Evolutionary conservation across 495 filamentous ascomycete genomes (phyloP).

Genomic region (Penicillium egyptiacum): DNA sequence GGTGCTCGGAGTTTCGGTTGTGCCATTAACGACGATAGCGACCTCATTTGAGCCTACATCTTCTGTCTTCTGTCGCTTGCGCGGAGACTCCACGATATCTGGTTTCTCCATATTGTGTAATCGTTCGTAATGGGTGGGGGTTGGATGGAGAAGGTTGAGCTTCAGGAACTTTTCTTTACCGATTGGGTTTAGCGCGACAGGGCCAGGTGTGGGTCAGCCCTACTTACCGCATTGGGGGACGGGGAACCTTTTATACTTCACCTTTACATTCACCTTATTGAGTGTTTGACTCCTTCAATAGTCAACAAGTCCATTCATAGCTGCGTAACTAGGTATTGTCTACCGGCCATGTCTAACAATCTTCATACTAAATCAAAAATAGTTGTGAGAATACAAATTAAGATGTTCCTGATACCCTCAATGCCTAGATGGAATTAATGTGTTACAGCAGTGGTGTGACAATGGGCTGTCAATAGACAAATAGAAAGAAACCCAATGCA

Average conservation of each 20-base stretch:
- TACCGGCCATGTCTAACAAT: background rate
- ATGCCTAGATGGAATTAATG: background rate
- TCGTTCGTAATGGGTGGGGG: constrained; percentile 8
- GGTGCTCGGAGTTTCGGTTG: constrained; percentile 16
- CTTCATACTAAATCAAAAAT: background rate
- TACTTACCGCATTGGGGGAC: constrained; percentile 23
- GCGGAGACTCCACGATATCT: constrained; percentile 43
- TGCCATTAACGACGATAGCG: constrained; percentile 20
- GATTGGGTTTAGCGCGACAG: constrained; percentile 24
- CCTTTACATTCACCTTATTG: background rate
- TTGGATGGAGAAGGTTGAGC: constrained; percentile 9
- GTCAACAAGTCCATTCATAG: background rate
- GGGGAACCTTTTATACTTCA: background rate
- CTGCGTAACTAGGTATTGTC: background rate
- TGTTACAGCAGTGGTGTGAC: background rate
- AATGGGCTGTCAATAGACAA: background rate
- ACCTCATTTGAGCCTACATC: constrained; percentile 17
- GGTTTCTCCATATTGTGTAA: constrained; percentile 40
- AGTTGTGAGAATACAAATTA: background rate
- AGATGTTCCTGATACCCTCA: background rate
- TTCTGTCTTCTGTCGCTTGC: constrained; percentile 46
- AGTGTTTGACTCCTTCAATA: background rate
- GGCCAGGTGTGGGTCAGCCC: constrained; percentile 21
- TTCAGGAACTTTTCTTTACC: constrained; percentile 24
- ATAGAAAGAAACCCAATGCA: background rate